Evolutionary conservation across 371 early-diverging fungal genomes (phyloP), one percentile per base, ranked within the genome.

Genomic region (Mortierella polycephala): DNA sequence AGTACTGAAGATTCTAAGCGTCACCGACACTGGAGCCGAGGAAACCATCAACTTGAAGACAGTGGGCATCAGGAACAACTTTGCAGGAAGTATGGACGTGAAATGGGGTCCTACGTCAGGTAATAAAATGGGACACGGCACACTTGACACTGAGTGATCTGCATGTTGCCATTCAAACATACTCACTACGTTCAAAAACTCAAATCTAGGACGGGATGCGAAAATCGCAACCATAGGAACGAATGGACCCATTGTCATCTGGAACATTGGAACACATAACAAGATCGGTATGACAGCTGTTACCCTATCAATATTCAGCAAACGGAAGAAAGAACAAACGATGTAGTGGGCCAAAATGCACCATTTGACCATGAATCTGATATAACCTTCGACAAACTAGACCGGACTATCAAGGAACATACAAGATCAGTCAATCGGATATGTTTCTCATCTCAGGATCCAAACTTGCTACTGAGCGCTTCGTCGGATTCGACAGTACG

Each of bases 401-500:
- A 93, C 20, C 83, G 92, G 16, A 84, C 89, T 0, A 88, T 96
- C 54, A 88, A 82, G 37, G 96, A 95, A 53, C 96, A 96, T 80
- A 68, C 86, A 3, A 87, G 94, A 57, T 90, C 93, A 8, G 94
- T 96, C 13, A 94, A 95, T 80, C 86, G 93, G 11, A 84, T 96
- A 13, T 88, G 87, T 12, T 94, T 94, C 71, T 92, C 93, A 67
- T 92, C 93, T 0, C 86, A 85, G 9, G 91, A 92, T 52, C 91
- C 90, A 0, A 74, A 85, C 44, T 72, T 91, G 3, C 64, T 96
- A 2, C 74, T 95, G 21, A 93, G 93, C 69, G 96, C 94, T 0
- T 92, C 92, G 0, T 94, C 95, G 52, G 96, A 95, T 74, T 90
- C 92, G 2, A 89, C 89, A 0, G 88, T 95, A 81, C 90, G 92